These are phyloP conservation scores for Gynostemma pentaphyllum DNA, from an alignment of 306 rosid genomes.

Conservation along the genomic window DNA sequence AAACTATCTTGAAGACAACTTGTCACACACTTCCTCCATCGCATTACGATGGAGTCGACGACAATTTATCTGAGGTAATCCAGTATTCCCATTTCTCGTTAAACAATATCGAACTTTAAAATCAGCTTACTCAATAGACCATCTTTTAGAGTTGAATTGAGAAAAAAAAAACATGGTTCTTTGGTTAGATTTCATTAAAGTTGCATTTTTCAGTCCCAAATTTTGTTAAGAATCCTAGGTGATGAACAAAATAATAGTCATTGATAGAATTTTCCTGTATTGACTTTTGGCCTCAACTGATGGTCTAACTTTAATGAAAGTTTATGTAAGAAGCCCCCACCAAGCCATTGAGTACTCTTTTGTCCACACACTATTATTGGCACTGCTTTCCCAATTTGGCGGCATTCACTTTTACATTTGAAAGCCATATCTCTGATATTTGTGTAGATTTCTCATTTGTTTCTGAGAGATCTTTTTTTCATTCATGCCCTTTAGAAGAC, in stretches of 20 bases:
- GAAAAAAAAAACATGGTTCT: neutral
- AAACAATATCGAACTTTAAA: neutral
- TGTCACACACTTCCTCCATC: constrained; percentile 43
- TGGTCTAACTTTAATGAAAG: neutral
- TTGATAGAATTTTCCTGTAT: neutral
- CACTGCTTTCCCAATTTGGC: constrained; percentile 10
- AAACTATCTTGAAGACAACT: constrained; percentile 59
- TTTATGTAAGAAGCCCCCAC: neutral
- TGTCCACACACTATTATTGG: constrained; percentile 3
- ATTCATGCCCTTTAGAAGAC: neutral
- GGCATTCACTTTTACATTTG: constrained; percentile 9
- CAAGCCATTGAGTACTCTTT: neutral
- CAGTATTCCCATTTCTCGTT: neutral
- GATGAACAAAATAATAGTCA: neutral
- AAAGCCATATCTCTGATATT: constrained; percentile 10
- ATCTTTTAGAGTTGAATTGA: neutral
- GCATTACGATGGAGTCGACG: constrained; percentile 46
- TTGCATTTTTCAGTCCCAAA: neutral
- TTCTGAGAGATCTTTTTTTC: constrained; percentile 7
- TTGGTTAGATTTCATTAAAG: neutral
- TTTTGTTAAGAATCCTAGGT: neutral
- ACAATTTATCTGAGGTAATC: constrained; percentile 66
- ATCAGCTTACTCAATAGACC: neutral
- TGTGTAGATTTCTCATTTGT: constrained; percentile 3
- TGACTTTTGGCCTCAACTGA: too few species aligned